Evolutionary conservation across 2,329 filamentous ascomycete species (phyloP).

Genomic region (Thielaviopsis musarum): DNA sequence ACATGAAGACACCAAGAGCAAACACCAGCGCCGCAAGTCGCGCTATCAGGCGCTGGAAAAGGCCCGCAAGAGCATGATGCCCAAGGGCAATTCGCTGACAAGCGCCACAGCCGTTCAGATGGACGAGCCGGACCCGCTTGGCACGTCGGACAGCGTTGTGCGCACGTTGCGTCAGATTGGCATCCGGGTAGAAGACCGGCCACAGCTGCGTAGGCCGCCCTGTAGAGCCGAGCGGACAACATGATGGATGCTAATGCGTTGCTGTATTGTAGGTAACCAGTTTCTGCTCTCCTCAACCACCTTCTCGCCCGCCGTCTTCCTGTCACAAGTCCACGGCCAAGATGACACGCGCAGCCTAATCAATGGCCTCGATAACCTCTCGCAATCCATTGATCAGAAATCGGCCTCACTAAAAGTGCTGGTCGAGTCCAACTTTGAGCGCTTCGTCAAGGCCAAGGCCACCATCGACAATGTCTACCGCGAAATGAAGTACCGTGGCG

Average conservation of each 20-base stretch:
- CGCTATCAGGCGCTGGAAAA: conserved; percentile 74
- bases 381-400: conserved; percentile 90
- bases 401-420: conserved; percentile 90
- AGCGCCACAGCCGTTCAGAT: conserved; percentile 62
- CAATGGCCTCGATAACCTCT: conserved; percentile 68
- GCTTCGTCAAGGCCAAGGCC: conserved; percentile 91
- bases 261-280: conserved; percentile 49
- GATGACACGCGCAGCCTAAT: conserved; percentile 72
- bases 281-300: conserved; percentile 92
- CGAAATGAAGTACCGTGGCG: conserved; percentile 72
- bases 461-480: conserved; percentile 98
- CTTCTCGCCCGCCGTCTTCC: conserved; percentile 81
- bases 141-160: conserved; percentile 75
- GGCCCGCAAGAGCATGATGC: conserved; percentile 48
- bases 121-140: conserved; percentile 84
- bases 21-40: conserved; percentile 48
- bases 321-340: conserved; percentile 77
- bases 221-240: not conserved
- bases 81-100: conserved; percentile 16
- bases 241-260: conserved; percentile 13
- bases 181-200: conserved; percentile 69
- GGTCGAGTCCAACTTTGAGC: conserved; percentile 95
- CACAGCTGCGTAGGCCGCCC: conserved; percentile 46
- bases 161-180: conserved; percentile 60
- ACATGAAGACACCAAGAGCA: conserved; percentile 31